These are phyloP conservation scores for Cladobotryum protrusum DNA, from an alignment of 2,329 filamentous ascomycete genomes.

Conservation along the genomic window DNA sequence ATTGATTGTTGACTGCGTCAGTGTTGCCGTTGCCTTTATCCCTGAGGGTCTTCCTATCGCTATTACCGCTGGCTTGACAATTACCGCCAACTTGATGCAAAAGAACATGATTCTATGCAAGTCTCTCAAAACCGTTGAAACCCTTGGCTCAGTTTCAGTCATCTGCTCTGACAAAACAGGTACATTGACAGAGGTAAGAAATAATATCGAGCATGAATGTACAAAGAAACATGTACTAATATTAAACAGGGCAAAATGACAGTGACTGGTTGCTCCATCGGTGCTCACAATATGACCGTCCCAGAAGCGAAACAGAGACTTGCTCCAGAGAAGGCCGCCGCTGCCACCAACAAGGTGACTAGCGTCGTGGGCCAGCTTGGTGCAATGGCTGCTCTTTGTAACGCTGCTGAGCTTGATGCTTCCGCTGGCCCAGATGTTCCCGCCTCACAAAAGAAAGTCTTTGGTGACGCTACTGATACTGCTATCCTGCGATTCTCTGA, in stretches of 20 bases:
- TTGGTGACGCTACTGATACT: constrained; percentile 71
- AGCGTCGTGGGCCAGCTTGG: constrained; percentile 50
- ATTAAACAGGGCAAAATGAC: constrained; percentile 58
- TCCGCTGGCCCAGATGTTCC: constrained; percentile 54
- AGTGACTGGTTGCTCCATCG: constrained; percentile 62
- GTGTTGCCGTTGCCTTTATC: constrained; percentile 68
- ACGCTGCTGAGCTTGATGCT: constrained; percentile 68
- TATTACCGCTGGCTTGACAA: constrained; percentile 64
- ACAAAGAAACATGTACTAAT: constrained; percentile 10
- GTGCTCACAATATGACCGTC: constrained; percentile 40
- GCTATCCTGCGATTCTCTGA: constrained; percentile 69
- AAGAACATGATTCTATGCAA: constrained; percentile 75
- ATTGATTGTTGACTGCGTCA: constrained; percentile 68
- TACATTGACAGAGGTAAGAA: constrained; percentile 51
- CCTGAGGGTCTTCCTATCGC: constrained; percentile 63
- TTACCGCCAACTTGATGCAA: constrained; percentile 69
- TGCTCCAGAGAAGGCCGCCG: constrained; percentile 18
- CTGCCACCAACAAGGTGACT: not conserved
- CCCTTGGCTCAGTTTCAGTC: constrained; percentile 64
- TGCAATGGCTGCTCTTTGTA: constrained; percentile 60
- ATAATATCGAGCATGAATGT: not conserved
- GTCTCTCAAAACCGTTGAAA: constrained; percentile 72
- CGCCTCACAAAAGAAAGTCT: constrained; percentile 55
- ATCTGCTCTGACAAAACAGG: constrained; percentile 76
- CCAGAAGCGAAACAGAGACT: constrained; percentile 43